These are phyloP conservation scores for Trifolium subterraneum DNA, from an alignment of 306 rosid species.

Conservation along the genomic window DNA sequence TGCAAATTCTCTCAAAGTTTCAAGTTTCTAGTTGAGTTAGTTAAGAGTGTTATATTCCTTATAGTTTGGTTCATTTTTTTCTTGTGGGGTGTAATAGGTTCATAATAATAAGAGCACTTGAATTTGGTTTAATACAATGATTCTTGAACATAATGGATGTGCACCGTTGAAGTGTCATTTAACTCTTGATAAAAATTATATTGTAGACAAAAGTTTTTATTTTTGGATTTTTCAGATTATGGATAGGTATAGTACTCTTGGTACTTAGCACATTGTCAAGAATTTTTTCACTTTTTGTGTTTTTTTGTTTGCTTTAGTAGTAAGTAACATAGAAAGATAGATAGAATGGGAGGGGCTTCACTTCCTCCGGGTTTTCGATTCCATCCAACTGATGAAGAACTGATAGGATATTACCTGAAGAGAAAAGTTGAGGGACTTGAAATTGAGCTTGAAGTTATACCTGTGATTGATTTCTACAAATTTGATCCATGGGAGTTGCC, in stretches of 20 bases:
- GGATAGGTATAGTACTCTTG: slow-evolving; percentile 57
- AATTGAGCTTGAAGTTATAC: slow-evolving; percentile 92
- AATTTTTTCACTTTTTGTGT: neutral
- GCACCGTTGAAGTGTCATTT: slow-evolving; percentile 61
- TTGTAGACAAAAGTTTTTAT: slow-evolving; percentile 72
- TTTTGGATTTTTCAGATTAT: slow-evolving; percentile 89
- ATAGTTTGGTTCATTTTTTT: neutral
- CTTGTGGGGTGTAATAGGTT: slow-evolving; percentile 44
- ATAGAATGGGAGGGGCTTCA: slow-evolving; percentile 50
- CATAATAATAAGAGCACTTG: slow-evolving; percentile 33
- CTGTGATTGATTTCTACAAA: slow-evolving; percentile 84
- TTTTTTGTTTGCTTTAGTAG: neutral
- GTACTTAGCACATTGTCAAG: slow-evolving; percentile 48
- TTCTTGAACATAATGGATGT: slow-evolving; percentile 62
- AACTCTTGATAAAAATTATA: slow-evolving; percentile 54
- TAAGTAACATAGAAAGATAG: slow-evolving; percentile 31
- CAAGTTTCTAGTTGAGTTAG: slow-evolving; percentile 21
- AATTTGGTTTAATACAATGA: slow-evolving; percentile 62
- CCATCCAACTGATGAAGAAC: slow-evolving; percentile 89
- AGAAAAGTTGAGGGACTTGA: slow-evolving; percentile 81
- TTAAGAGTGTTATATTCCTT: neutral
- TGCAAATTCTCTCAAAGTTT: slow-evolving; percentile 1
- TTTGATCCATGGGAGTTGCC: slow-evolving; percentile 97
- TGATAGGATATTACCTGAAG: slow-evolving; percentile 79
- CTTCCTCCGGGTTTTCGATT: slow-evolving; percentile 91